Base-by-base conservation (phyloP, 1,284 basidiomycete genomes). In the Ceratobasidium sp. region DNA sequence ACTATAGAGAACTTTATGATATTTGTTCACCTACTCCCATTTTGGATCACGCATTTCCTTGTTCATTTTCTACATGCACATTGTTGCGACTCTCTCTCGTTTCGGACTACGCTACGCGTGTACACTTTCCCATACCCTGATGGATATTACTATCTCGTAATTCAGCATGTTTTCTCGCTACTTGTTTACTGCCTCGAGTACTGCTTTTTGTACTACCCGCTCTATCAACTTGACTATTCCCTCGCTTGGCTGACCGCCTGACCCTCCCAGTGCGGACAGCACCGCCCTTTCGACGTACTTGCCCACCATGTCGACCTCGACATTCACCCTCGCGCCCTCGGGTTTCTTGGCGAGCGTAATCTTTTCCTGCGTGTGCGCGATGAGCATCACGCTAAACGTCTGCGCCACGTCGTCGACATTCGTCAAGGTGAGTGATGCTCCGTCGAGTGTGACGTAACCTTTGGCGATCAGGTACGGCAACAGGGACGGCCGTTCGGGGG, bases 371-470 rank as follows among this genome's bases (percentile, higher is more conserved):
- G 94, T 97, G 79, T 99, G 96, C 71, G 88, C 88, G 79, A 99
- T 97, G 71, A 99, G 86, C 92, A 98, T 98, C 72, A 99, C 86
- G 40, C 90, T 89, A 77, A 99, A 97, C 57, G 82, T 86, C n/a
- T 86, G 78, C 56, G 82, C 76, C 13, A 78, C 76, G 75, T 95
- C 92, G 75, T 93, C 82, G 29, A 98, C 93, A 40, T 82, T 82
- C 0, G 96, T 98, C 73, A 99, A 77, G 0, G 96, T 99, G 54
- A 99, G 82, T 1, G 94, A 97, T 1, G 96, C 88, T 22, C 97
- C 96, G 78, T 99, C 96, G 73, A 99, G 87, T 10, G 96, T 89
- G 68, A 99, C 85, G 78, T 96, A 99, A 58, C 96, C 96, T 79
- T 99, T 99, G n/a, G 91, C 88, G 71, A 99, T 92, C 73, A 99